Evolutionary conservation across 169 alveolate species (phyloP).

Genomic region (Plasmodium malariae): DNA sequence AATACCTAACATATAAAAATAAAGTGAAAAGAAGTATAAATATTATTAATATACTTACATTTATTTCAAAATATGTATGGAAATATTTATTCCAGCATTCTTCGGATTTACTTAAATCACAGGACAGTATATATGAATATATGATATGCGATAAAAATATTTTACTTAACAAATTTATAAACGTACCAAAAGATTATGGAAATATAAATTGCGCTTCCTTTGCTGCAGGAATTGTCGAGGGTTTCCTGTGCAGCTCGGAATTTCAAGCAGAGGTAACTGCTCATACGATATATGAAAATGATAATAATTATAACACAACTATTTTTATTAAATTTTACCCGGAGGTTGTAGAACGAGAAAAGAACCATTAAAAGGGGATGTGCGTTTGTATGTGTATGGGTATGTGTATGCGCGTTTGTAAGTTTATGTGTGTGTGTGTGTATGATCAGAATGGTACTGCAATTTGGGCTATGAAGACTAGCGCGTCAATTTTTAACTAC

Average conservation of each 20-base stretch:
- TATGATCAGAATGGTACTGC: too few species aligned
- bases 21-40: conserved; percentile 82
- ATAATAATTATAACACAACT: conserved; percentile 80
- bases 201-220: conserved; percentile 88
- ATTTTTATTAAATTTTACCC: conserved; percentile 85
- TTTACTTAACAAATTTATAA: conserved; percentile 81
- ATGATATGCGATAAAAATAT: conserved; percentile 87
- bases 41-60: conserved; percentile 81
- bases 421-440: too few species aligned
- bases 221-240: conserved; percentile 90
- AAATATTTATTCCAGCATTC: conserved; percentile 85
- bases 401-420: too few species aligned
- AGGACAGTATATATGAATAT: conserved; percentile 86
- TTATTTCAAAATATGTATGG: conserved; percentile 85
- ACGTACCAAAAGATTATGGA: conserved; percentile 85
- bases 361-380: conserved; percentile 15
- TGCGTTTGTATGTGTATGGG: too few species aligned
- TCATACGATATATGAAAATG: conserved; percentile 84
- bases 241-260: conserved; percentile 87
- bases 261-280: conserved; percentile 90
- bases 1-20: conserved; percentile 80
- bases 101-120: conserved; percentile 87
- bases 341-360: conserved; percentile 80
- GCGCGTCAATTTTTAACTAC: too few species aligned
- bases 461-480: too few species aligned